Base-by-base conservation (phyloP, 78 protist genomes). In the Dictyostelium brefeldianum region DNA sequence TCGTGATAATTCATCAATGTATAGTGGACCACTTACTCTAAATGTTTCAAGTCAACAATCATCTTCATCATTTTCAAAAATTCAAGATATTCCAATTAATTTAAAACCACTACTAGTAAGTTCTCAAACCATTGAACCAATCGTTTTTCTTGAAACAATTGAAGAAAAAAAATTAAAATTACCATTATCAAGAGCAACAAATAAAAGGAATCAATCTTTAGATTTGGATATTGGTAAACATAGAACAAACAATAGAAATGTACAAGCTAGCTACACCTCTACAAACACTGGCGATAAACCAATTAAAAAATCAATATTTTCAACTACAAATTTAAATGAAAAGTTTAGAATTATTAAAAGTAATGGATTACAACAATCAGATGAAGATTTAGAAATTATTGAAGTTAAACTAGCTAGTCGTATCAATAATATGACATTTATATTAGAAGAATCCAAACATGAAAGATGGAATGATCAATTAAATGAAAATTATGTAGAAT, bases 381-480 rank as follows among this genome's bases (percentile, higher is more conserved):
- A 71, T 3, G 79, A 71, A 15, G 92, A 87, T 10, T 6, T 87
- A 4, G n/a, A 74, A 46, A 29, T 56, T 2, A n/a, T 56, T 18
- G 80, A 87, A 25, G 25, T 62, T 29, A 51, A 77, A 48, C 2
- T 87, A 1, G 10, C 77, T 9, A 48, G 59, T 10, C 27, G 79
- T 50, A 77, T 87, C 50, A 54, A 67, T 31, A 29, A 75, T 3
- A 27, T 87, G 67, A 64, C 84, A 3, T 29, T 2, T 0, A 17
- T 87, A 11, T 62, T 77, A 4, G 62, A 9, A 8, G 92, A 87
- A n/a, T 77, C 69, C 41, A 77, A 64, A 50, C 29, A 67, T 46
- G 92, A 87, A 50, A 14, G 83, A 50, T 87, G 92, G 92, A 87
- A 87, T 65, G 48, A 20, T 18, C 8, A n/a, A 20, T 29, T 74